These are phyloP conservation scores for Grifola frondosa DNA, from an alignment of 1,284 basidiomycete genomes.

Conservation along the genomic window DNA sequence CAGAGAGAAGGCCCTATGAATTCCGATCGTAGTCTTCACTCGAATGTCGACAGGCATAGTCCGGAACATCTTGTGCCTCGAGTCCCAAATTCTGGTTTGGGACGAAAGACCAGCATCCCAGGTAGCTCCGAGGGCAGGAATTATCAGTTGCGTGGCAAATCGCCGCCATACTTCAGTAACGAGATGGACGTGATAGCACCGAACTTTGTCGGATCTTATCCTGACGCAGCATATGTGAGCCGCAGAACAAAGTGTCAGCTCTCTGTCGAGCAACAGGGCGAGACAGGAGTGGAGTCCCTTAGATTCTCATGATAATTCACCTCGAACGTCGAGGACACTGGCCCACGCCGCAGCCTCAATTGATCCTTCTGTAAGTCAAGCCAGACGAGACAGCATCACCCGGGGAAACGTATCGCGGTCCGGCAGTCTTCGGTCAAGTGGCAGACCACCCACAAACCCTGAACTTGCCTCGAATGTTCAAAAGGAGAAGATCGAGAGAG, in stretches of 20 bases:
- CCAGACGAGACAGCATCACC: slow-evolving; percentile 15
- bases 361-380: slow-evolving; percentile 15
- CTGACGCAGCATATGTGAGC: not conserved
- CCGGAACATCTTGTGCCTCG: no score
- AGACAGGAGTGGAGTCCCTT: slow-evolving; percentile 21
- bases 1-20: not conserved
- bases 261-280: slow-evolving; percentile 21
- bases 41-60: no score
- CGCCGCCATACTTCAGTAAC: no score
- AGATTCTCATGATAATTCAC: slow-evolving; percentile 8
- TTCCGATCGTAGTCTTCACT: not conserved
- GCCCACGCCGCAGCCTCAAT: slow-evolving; percentile 22
- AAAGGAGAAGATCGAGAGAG: slow-evolving; percentile 1
- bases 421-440: slow-evolving; percentile 17
- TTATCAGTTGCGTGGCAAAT: slow-evolving; percentile 19
- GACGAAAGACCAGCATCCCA: no score
- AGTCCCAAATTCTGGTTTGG: no score
- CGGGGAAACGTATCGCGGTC: slow-evolving; percentile 16
- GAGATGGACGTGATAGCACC: no score
- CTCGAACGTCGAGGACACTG: slow-evolving; percentile 22
- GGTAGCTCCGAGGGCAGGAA: slow-evolving; percentile 17
- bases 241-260: slow-evolving; percentile 18
- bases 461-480: slow-evolving; percentile 9
- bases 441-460: slow-evolving; percentile 13
- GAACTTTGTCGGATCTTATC: no score